These are phyloP conservation scores for Corrigiola litoralis DNA, from an alignment of 179 eudicot genomes.

Conservation along the genomic window DNA sequence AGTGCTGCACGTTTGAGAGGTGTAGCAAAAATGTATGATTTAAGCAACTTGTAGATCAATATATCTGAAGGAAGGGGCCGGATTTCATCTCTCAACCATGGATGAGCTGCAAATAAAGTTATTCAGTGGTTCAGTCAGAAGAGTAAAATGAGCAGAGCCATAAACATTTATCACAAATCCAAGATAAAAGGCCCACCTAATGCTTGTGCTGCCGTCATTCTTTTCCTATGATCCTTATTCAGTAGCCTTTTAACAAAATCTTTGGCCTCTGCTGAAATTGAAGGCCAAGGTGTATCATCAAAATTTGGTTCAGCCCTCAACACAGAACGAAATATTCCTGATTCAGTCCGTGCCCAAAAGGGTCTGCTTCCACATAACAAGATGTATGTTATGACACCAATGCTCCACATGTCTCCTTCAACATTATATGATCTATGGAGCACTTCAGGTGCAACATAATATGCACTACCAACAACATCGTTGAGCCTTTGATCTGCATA, in stretches of 20 bases:
- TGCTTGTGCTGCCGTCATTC: constrained; percentile 95
- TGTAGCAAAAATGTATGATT: constrained; percentile 60
- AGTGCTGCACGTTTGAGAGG: constrained; percentile 81
- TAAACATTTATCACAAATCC: background rate
- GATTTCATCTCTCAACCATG: constrained; percentile 74
- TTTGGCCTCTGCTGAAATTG: constrained; percentile 69
- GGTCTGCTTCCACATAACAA: constrained; percentile 95
- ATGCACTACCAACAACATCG: constrained; percentile 96
- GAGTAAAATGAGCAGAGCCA: background rate
- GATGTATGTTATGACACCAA: constrained; percentile 91
- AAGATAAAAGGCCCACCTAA: constrained; percentile 45
- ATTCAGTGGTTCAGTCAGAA: constrained; percentile 6
- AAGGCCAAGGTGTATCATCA: constrained; percentile 86
- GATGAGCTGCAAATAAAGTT: constrained; percentile 66
- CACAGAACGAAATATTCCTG: constrained; percentile 94
- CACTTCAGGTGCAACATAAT: constrained; percentile 96
- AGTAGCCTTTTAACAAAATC: constrained; percentile 84
- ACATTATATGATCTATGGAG: constrained; percentile 85
- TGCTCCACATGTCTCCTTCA: constrained; percentile 94
- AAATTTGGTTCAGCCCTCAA: constrained; percentile 87
- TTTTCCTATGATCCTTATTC: constrained; percentile 87
- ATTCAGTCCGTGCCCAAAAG: constrained; percentile 94
- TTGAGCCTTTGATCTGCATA: constrained; percentile 80
- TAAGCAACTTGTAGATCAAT: constrained; percentile 57
- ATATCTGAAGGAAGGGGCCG: constrained; percentile 62